Percentiles rank a stretch among this genome's conserved stretches.
Evolutionary conservation across 345 rosid genomes (phyloP).

Genomic region (Ailanthus altissimus): DNA sequence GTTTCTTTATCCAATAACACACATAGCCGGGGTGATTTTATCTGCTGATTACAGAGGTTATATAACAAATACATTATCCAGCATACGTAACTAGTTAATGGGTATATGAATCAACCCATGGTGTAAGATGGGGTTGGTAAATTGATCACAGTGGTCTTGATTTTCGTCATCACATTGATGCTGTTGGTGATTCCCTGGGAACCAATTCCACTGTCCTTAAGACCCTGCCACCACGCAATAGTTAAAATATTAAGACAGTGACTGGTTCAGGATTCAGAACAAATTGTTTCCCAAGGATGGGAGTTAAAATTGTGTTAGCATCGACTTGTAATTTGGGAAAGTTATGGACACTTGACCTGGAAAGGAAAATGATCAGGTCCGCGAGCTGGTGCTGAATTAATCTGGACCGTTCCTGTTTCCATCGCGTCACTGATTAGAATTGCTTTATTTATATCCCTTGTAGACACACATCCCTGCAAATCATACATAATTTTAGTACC

Average conservation of each 20-base stretch:
- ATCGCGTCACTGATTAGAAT: slow-evolving; percentile 86
- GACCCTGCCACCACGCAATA: slow-evolving; percentile 51
- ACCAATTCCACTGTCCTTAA: slow-evolving; percentile 96
- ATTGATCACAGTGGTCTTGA: slow-evolving; percentile 91
- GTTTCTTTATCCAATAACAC: no score
- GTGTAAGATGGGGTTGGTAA: slow-evolving; percentile 88
- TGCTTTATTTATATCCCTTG: slow-evolving; percentile 89
- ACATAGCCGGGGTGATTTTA: no score
- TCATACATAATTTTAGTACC: no score
- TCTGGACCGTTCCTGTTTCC: slow-evolving; percentile 97
- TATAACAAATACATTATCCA: no score
- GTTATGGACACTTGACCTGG: slow-evolving; percentile 60
- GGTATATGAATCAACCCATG: slow-evolving; percentile 67
- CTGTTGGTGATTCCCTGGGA: slow-evolving; percentile 96
- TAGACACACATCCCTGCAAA: slow-evolving; percentile 82
- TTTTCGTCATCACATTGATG: slow-evolving; percentile 88
- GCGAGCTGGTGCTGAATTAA: slow-evolving; percentile 97
- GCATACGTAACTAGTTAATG: neutral
- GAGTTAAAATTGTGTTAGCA: neutral
- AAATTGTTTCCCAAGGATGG: no score
- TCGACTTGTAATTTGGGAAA: neutral
- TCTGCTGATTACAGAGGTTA: no score
- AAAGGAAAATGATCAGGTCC: slow-evolving; percentile 99
- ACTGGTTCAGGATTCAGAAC: no score
- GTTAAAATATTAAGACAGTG: neutral